Evolutionary conservation across 805 yeast genomes (phyloP), one percentile per base, ranked within the genome.

Genomic region (Ogataea wickerhamii): DNA sequence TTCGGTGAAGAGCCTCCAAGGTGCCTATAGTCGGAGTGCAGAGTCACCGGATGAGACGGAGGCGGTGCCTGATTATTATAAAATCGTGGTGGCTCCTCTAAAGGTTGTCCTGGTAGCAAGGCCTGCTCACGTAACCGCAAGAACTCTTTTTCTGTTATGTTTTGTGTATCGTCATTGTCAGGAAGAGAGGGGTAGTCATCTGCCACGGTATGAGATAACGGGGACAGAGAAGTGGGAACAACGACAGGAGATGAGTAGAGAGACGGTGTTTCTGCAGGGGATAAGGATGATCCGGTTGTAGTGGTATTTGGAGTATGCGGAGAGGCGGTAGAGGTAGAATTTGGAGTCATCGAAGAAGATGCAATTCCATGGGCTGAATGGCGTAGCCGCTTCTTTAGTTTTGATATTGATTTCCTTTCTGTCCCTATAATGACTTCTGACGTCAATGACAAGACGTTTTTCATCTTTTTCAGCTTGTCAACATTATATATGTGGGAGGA

Each of bases 391-490:
- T 37, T 43, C 27, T 47, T 52, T 24, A 46, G 41, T 44, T 68
- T 50, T 6, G 60, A 51, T 6, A 50, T 49, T 4, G 55, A 26
- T 41, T 67, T 69, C 45, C 91, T 66, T 49, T 76, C 82, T 0
- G 95, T 87, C 3, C 97, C 97, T 19, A 88, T 71, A 17, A 86
- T 69, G 2, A 87, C 74, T 58, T 85, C 95, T 2, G 87, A 75
- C 36, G 88, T 85, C 53, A 87, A 64, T n/a, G 87, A 86, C 5
- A 88, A 67, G 16, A 87, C 87, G 54, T 88, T 85, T 49, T 79
- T 80, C 65, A 78, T 71, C 40, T 87, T 66, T 58, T 86, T 87
- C 53, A 82, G 68, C 51, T 74, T 74, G 61, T 87, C 96, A 4
- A 91, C 91, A 56, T 88, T 87, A 38, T 86, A 73, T 60, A 82